Evolutionary conservation across 2,329 filamentous ascomycete species (phyloP).

Genomic region (Colletotrichum horii): DNA sequence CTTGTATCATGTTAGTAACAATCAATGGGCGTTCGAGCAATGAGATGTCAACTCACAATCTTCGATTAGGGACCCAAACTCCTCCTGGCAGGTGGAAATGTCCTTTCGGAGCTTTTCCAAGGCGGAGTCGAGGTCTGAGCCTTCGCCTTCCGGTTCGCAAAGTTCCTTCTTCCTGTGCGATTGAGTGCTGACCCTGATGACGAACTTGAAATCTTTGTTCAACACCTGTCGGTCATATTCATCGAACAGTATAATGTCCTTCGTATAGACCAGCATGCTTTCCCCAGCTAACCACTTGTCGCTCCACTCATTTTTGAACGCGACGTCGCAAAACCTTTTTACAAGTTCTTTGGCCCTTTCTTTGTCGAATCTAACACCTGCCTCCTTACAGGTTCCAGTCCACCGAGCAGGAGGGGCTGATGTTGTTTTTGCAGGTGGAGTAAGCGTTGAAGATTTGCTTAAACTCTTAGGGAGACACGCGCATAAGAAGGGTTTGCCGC

Average conservation of each 20-base stretch:
- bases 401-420: background rate
- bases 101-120: background rate
- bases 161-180: background rate
- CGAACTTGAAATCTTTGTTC: background rate
- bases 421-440: background rate
- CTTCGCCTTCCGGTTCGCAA: background rate
- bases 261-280: background rate
- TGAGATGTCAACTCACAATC: background rate
- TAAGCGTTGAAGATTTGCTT: background rate
- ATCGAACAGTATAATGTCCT: background rate
- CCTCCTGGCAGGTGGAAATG: background rate
- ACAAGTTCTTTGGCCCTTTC: background rate
- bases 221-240: background rate
- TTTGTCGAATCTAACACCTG: background rate
- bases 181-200: background rate
- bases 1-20: background rate
- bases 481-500: background rate
- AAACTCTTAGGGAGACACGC: background rate
- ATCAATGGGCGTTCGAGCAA: background rate
- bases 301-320: background rate
- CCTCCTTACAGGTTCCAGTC: background rate
- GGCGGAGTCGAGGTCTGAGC: background rate
- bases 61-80: background rate
- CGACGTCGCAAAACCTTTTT: background rate
- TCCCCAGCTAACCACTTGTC: background rate